A percentile compares a stretch with the other conserved stretches of the same genome.
Evolutionary conservation across 2,329 filamentous ascomycete genomes (phyloP).

Genomic region (Fusarium subglutinans): DNA sequence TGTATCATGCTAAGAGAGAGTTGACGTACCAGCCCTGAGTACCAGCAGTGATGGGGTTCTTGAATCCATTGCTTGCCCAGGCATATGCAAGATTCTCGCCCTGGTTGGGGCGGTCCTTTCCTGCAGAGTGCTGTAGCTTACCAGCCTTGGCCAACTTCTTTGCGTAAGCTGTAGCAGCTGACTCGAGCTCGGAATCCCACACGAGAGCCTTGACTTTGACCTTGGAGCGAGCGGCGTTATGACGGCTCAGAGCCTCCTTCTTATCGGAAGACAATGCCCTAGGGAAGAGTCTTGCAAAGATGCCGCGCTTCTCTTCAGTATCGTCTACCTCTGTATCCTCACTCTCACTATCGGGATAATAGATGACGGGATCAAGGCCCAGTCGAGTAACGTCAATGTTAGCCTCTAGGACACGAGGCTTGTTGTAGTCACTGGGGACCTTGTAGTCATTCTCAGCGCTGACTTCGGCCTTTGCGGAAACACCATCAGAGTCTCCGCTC

Average conservation of each 20-base stretch:
- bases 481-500: background rate
- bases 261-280: slow-evolving; percentile 31
- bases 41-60: slow-evolving; percentile 23
- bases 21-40: slow-evolving; percentile 28
- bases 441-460: background rate
- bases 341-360: background rate
- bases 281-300: background rate
- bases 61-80: slow-evolving; percentile 12
- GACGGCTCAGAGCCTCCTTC: slow-evolving; percentile 14
- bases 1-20: accelerated
- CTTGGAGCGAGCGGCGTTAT: slow-evolving; percentile 31
- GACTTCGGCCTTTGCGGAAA: background rate
- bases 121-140: slow-evolving; percentile 24
- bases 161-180: slow-evolving; percentile 23
- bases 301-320: background rate
- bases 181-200: slow-evolving; percentile 27
- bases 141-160: slow-evolving; percentile 25
- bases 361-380: background rate
- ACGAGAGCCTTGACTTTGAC: slow-evolving; percentile 20
- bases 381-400: background rate
- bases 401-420: background rate
- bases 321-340: background rate
- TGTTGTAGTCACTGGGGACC: background rate
- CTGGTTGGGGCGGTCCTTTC: slow-evolving; percentile 14
- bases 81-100: slow-evolving; percentile 39